phyloP scores from a whole-genome alignment of 2,329 filamentous ascomycete genomes.

The Zymoseptoria passerinii region DNA sequence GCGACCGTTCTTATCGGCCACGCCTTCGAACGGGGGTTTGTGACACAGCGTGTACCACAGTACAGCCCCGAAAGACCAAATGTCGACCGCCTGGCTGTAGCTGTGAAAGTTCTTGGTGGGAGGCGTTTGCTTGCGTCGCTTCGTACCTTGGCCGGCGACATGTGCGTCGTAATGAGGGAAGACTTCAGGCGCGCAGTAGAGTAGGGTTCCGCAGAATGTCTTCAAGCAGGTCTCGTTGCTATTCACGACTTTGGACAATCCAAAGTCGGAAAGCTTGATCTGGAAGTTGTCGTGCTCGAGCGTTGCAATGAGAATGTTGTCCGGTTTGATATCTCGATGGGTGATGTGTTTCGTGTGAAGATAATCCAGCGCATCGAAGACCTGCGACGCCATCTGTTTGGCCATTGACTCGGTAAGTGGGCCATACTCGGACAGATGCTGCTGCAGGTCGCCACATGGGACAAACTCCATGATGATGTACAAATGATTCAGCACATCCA shows the following conservation, averaged over 20 bases:
- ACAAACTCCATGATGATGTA: conserved; percentile 98
- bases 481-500: conserved; percentile 70
- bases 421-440: conserved; percentile 55
- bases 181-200: conserved; percentile 95
- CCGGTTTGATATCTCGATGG: conserved; percentile 96
- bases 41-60: conserved; percentile 78
- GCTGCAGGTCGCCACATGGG: conserved; percentile 71
- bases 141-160: conserved; percentile 52
- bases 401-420: conserved; percentile 59
- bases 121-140: conserved; percentile 44
- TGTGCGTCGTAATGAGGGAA: conserved; percentile 74
- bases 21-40: conserved; percentile 71
- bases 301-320: conserved; percentile 83
- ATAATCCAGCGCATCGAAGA: conserved; percentile 76
- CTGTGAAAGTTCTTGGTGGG: conserved; percentile 45
- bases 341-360: conserved; percentile 84
- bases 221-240: conserved; percentile 78
- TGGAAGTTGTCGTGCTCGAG: conserved; percentile 54
- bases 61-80: conserved; percentile 93
- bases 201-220: conserved; percentile 89
- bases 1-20: conserved; percentile 64
- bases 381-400: conserved; percentile 64
- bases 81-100: conserved; percentile 87
- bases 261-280: conserved; percentile 94
- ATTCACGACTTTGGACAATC: conserved; percentile 86